phyloP scores from a whole-genome alignment of 163 green algal genomes.

The Coccomyxa subellipsoidea region DNA sequence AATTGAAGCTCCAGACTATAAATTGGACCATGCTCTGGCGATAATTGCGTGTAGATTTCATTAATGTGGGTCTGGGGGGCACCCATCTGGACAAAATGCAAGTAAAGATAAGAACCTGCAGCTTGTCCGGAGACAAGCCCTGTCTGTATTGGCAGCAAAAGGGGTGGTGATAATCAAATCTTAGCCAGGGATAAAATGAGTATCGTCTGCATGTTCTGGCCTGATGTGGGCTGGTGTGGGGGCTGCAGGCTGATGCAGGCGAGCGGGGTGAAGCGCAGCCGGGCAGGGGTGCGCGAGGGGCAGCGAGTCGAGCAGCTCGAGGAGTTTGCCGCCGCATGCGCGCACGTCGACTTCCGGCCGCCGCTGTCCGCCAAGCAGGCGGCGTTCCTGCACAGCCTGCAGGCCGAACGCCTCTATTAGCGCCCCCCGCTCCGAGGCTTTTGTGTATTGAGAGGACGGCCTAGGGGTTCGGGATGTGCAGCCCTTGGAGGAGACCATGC shows the following conservation, averaged over 20 bases:
- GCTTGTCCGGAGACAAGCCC: too few species aligned
- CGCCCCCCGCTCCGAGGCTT: neutral
- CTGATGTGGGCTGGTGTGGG: neutral
- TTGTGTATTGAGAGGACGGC: too few species aligned
- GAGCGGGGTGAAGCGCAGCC: constrained; percentile 27
- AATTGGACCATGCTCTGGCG: too few species aligned
- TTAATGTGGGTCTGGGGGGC: too few species aligned
- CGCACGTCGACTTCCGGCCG: constrained; percentile 32
- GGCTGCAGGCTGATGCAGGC: constrained; percentile 30
- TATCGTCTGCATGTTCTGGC: neutral
- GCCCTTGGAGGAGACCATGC: too few species aligned
- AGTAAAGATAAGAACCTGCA: too few species aligned
- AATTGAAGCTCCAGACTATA: too few species aligned
- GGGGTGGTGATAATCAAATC: too few species aligned
- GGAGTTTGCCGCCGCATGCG: constrained; percentile 41
- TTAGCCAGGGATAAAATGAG: neutral
- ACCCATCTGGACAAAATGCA: too few species aligned
- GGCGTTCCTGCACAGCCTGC: constrained; percentile 26
- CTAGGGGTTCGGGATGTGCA: too few species aligned
- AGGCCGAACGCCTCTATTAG: constrained; percentile 1
- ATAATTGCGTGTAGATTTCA: too few species aligned
- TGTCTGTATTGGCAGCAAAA: too few species aligned
- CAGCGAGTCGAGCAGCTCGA: constrained; percentile 25
- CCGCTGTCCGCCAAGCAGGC: constrained; percentile 24
- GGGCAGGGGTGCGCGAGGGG: neutral